phyloP scores from a whole-genome alignment of 305 asterid species.

The Salvia sclarea region DNA sequence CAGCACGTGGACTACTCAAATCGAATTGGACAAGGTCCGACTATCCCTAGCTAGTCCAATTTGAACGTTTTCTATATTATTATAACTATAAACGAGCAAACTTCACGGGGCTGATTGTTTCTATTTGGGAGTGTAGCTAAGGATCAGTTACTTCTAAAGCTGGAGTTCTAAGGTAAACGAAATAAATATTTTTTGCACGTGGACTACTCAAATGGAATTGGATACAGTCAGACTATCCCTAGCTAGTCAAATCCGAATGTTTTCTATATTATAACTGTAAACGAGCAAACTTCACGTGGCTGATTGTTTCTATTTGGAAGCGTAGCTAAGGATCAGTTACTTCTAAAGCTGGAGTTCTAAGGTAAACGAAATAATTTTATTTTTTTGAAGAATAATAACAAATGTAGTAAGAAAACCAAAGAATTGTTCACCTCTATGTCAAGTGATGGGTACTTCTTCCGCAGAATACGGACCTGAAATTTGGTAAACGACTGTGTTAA shows the following conservation, averaged over 20 bases:
- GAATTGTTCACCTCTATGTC: constrained; percentile 65
- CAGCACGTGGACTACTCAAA: neutral
- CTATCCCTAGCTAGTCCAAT: neutral
- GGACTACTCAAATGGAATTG: neutral
- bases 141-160: neutral
- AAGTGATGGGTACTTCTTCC: constrained; percentile 67
- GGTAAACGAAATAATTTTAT: neutral
- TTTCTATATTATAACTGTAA: neutral
- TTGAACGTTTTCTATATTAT: neutral
- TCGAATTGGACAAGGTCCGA: neutral
- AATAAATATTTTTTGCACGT: too few species aligned
- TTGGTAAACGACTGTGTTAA: neutral
- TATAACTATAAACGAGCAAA: neutral
- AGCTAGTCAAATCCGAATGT: neutral
- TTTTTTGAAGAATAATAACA: neutral
- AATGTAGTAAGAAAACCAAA: neutral
- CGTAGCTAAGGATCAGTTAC: neutral
- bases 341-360: neutral
- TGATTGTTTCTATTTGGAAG: neutral
- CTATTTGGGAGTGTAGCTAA: neutral
- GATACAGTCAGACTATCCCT: neutral
- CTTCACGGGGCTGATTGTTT: neutral
- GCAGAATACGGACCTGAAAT: constrained; percentile 54
- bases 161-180: neutral
- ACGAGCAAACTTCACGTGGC: neutral